Conservation (phyloP, 2,329 filamentous ascomycete species). For the Colletotrichum liaoningense region DNA sequence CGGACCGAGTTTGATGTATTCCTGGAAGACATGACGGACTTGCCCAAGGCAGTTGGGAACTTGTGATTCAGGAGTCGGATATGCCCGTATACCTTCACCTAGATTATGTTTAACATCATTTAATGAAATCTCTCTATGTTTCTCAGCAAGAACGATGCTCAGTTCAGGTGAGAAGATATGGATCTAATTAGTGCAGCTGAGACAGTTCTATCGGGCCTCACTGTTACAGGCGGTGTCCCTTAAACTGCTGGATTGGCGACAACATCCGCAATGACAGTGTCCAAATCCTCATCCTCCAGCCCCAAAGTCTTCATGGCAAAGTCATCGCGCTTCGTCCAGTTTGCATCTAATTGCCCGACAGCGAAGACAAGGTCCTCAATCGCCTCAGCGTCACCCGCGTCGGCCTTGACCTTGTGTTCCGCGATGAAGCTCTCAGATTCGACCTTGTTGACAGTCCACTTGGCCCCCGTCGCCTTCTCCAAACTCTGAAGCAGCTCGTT, state of each 20-base stretch:
- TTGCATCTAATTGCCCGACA: slow-evolving; percentile 58
- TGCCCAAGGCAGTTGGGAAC: slow-evolving; percentile 29
- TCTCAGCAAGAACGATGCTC: too few relatives aligned
- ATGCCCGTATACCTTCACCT: too few relatives aligned
- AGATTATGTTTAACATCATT: too few relatives aligned
- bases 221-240: too few relatives aligned
- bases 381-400: slow-evolving; percentile 50
- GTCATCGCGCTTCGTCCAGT: slow-evolving; percentile 57
- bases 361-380: slow-evolving; percentile 62
- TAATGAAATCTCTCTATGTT: too few relatives aligned
- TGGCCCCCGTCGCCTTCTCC: slow-evolving; percentile 45
- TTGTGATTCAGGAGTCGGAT: not conserved
- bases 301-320: slow-evolving; percentile 61
- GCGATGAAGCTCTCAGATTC: slow-evolving; percentile 54
- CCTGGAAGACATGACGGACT: slow-evolving; percentile 39
- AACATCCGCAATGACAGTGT: slow-evolving; percentile 51
- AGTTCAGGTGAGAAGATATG: not conserved
- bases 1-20: slow-evolving; percentile 52
- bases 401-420: slow-evolving; percentile 49
- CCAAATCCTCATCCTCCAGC: slow-evolving; percentile 58
- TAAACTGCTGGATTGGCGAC: slow-evolving; percentile 39
- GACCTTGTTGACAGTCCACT: slow-evolving; percentile 45
- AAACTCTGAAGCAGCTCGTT: slow-evolving; percentile 47
- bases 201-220: not conserved
- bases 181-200: not conserved